Evolutionary conservation across 2,329 filamentous ascomycete genomes (phyloP), one percentile per base, ranked within the genome.

Genomic region (Beauveria medogensis): DNA sequence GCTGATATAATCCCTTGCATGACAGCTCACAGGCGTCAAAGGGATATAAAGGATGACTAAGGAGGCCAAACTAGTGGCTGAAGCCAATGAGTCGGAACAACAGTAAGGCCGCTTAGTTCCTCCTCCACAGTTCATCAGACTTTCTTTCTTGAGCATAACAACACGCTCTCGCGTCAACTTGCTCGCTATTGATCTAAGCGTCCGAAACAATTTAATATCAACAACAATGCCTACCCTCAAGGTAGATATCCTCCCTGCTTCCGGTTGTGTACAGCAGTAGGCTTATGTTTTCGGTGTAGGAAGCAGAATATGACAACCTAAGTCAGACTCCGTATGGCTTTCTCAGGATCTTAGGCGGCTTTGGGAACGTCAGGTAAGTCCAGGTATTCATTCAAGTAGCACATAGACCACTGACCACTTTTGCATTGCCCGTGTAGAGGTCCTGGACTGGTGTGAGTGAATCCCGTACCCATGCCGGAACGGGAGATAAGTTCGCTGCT

Each of bases 281-380:
- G 30, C 50, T 37, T 2, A 52, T 10, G 0, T 2, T 24, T 28
- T 9, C 16, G 10, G 7, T 10, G n/a, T 52, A 52, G 50, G 50
- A 37, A 52, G 55, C 60, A 5, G 65, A 63, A 2, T 57, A 41
- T 54, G 50, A 43, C 16, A 51, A 16, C 41, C 40, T 60, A 8
- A 46, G 47, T 34, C 59, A 63, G 22, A 55, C 55, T 34, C 61
- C 58, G 2, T 62, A 61, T 41, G 57, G 61, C n/a, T 43, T 67
- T 2, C 43, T 66, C 1, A 55, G 63, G 12, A 60, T 65, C 14
- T 20, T 66, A 43, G 65, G 65, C 1, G 65, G 65, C 26, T 66
- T 62, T 65, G 65, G 63, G 0, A 66, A 66, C 28, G 64, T 66
- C 50, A 65, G 58, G 62, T 59, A 50, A 3, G 53, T 61, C 26